Conservation (phyloP, 2,329 filamentous ascomycete genomes). For the Calycina marina region DNA sequence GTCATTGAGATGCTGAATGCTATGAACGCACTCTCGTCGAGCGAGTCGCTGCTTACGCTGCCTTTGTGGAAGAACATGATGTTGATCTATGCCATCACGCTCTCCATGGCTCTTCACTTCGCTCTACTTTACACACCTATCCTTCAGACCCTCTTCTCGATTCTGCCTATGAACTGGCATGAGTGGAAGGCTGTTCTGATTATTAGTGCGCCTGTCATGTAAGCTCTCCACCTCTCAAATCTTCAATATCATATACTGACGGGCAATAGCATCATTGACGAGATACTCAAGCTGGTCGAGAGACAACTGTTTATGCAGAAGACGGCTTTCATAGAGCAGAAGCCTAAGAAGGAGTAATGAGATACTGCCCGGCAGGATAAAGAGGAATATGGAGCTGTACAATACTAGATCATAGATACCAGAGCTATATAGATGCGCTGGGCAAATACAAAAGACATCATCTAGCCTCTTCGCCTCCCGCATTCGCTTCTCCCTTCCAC, state of each 20-base stretch:
- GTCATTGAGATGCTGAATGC: slow-evolving; percentile 99
- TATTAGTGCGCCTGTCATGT: slow-evolving; percentile 88
- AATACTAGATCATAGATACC: slow-evolving; percentile 17
- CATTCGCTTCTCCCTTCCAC: too few species aligned
- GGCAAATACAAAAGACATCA: background rate
- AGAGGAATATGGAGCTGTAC: slow-evolving; percentile 8
- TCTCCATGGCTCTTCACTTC: slow-evolving; percentile 94
- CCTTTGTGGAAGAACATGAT: slow-evolving; percentile 99
- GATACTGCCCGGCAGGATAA: background rate
- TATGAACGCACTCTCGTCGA: slow-evolving; percentile 93
- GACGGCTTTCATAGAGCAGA: slow-evolving; percentile 13
- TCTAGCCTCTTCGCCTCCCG: too few species aligned
- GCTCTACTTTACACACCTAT: slow-evolving; percentile 83
- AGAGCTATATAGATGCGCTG: slow-evolving; percentile 8
- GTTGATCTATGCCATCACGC: slow-evolving; percentile 81
- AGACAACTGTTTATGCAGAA: slow-evolving; percentile 31
- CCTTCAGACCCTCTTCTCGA: slow-evolving; percentile 78
- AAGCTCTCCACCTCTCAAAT: slow-evolving; percentile 29
- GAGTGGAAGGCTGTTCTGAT: slow-evolving; percentile 88
- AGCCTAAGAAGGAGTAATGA: slow-evolving; percentile 20
- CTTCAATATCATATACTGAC: slow-evolving; percentile 6
- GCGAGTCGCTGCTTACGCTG: slow-evolving; percentile 82
- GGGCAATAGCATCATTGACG: slow-evolving; percentile 44
- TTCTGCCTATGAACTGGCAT: slow-evolving; percentile 66
- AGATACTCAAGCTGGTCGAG: slow-evolving; percentile 50